A percentile compares a stretch with the other conserved stretches of the same genome.
Evolutionary conservation across 768 basidiomycete genomes (phyloP).

Genomic region (Russula virescens): DNA sequence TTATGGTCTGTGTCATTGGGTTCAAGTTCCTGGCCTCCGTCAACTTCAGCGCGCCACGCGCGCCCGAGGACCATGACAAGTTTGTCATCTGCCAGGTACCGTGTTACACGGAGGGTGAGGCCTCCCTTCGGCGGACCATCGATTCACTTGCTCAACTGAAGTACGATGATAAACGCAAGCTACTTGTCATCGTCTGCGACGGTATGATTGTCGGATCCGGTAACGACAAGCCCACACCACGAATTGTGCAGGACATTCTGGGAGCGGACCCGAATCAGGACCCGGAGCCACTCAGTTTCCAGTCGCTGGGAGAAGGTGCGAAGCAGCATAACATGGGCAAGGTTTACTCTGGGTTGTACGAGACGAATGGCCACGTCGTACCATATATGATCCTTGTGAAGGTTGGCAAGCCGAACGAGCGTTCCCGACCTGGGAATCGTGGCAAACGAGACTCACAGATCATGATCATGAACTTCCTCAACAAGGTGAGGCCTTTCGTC

Average conservation of each 20-base stretch:
- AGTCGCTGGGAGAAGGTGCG: slow-evolving; percentile 88
- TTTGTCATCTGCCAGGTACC: slow-evolving; percentile 98
- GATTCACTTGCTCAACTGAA: slow-evolving; percentile 91
- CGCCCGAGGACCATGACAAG: slow-evolving; percentile 94
- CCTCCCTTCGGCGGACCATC: slow-evolving; percentile 80
- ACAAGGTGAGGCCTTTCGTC: slow-evolving; percentile 55
- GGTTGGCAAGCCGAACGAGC: slow-evolving; percentile 92
- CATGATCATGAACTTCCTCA: slow-evolving; percentile 94
- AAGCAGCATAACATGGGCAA: slow-evolving; percentile 99
- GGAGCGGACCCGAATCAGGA: slow-evolving; percentile 91
- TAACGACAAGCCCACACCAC: slow-evolving; percentile 92
- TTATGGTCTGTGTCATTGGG: slow-evolving; percentile 93
- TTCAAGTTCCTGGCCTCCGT: slow-evolving; percentile 95
- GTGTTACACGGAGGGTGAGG: slow-evolving; percentile 95
- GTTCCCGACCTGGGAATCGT: slow-evolving; percentile 89
- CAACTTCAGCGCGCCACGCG: slow-evolving; percentile 71
- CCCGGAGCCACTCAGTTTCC: slow-evolving; percentile 91
- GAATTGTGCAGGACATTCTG: slow-evolving; percentile 94
- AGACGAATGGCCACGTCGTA: slow-evolving; percentile 90
- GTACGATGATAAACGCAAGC: slow-evolving; percentile 97
- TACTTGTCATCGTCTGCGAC: slow-evolving; percentile 90
- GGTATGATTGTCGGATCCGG: slow-evolving; percentile 98
- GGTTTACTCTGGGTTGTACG: slow-evolving; percentile 93
- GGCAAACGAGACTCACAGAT: slow-evolving; percentile 99
- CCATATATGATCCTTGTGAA: slow-evolving; percentile 92